Evolutionary conservation across 2,329 filamentous ascomycete genomes (phyloP).

Genomic region (Colletotrichum gigasporum): DNA sequence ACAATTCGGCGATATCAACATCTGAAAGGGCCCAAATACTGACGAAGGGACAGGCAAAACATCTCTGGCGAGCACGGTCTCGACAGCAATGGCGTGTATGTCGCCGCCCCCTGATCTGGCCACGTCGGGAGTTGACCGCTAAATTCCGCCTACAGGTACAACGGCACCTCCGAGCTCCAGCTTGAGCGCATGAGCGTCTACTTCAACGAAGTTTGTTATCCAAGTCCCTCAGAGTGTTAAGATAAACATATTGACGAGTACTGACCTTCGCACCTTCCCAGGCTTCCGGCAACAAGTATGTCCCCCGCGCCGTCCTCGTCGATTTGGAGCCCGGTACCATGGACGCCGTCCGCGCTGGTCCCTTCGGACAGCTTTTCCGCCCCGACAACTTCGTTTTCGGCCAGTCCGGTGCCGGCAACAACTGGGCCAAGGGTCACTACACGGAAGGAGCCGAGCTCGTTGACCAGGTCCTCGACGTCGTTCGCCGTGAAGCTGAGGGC

Average conservation of each 20-base stretch:
- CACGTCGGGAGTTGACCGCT: constrained; percentile 28
- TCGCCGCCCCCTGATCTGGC: constrained; percentile 39
- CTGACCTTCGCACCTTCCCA: constrained; percentile 46
- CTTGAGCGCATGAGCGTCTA: constrained; percentile 99
- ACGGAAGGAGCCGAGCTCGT: constrained; percentile 99
- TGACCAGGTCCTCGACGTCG: constrained; percentile 97
- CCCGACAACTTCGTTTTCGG: constrained; percentile 99
- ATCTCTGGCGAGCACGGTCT: constrained; percentile 95
- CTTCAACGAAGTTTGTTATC: constrained; percentile 77
- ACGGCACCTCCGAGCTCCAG: constrained; percentile 97
- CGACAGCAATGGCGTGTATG: constrained; percentile 95
- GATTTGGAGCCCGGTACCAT: constrained; percentile 99
- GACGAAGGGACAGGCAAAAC: constrained; percentile 69
- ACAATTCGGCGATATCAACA: constrained; percentile 20
- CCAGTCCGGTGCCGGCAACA: constrained; percentile 99
- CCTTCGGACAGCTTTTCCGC: constrained; percentile 98
- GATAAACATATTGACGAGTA: constrained; percentile 17
- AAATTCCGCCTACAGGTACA: constrained; percentile 73
- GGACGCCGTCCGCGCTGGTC: constrained; percentile 98
- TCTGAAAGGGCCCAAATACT: constrained; percentile 41
- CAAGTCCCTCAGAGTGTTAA: neutral
- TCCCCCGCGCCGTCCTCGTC: constrained; percentile 98
- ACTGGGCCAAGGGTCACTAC: constrained; percentile 99
- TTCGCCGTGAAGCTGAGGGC: constrained; percentile 97
- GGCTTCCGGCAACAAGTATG: constrained; percentile 98